phyloP scores from a whole-genome alignment of 176 grass and related monocot genomes.

The Lolium perenne region DNA sequence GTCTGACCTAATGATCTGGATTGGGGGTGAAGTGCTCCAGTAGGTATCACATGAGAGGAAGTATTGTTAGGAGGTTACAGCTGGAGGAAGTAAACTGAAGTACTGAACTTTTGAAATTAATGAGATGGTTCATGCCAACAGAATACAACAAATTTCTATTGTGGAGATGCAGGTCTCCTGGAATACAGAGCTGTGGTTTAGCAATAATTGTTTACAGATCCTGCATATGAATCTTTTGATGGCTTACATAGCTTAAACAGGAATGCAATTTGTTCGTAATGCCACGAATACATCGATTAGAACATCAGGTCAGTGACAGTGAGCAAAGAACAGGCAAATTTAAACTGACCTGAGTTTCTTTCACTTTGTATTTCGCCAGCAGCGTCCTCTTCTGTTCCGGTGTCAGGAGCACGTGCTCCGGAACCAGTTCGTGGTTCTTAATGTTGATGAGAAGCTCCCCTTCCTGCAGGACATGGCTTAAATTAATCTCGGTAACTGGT shows the following conservation, averaged over 20 bases:
- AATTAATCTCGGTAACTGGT: not conserved
- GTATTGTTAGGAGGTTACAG: not conserved
- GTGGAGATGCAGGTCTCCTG: not conserved
- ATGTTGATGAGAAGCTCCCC: slow-evolving; percentile 93
- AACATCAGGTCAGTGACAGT: not conserved
- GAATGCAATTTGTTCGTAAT: not conserved
- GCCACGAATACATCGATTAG: not conserved
- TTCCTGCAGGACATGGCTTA: slow-evolving; percentile 50
- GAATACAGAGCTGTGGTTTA: not conserved
- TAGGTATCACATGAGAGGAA: not conserved
- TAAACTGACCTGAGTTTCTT: slow-evolving; percentile 67
- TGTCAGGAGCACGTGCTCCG: slow-evolving; percentile 72
- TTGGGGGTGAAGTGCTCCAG: not conserved
- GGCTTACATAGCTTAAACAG: not conserved
- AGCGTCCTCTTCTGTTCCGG: slow-evolving; percentile 70
- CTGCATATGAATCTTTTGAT: not conserved
- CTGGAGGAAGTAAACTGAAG: not conserved
- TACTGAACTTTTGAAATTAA: not conserved
- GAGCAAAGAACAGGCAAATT: not conserved
- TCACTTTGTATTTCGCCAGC: slow-evolving; percentile 77
- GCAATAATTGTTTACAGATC: not conserved
- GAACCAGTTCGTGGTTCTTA: slow-evolving; percentile 75
- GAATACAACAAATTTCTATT: not conserved
- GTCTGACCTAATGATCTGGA: no score
- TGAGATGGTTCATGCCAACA: slow-evolving; percentile 3